phyloP scores from a whole-genome alignment of 2,329 filamentous ascomycete genomes.

The Colletotrichum sp. region DNA sequence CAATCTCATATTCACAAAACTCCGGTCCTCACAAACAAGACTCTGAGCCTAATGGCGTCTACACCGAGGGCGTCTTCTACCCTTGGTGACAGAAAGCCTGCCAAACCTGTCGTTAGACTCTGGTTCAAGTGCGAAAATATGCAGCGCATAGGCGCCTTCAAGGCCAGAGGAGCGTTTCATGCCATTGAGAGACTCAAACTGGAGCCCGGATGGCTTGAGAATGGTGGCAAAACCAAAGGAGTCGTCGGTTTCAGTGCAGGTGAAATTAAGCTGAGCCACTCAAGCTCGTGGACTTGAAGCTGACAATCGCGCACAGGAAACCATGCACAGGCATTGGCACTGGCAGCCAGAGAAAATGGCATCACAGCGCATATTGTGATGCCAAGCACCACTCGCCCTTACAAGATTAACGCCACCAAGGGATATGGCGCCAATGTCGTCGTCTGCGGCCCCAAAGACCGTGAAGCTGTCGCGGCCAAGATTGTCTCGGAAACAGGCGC shows the following conservation, averaged over 20 bases:
- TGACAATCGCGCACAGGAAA: conserved; percentile 65
- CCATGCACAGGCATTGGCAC: conserved; percentile 89
- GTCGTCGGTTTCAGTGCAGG: conserved; percentile 92
- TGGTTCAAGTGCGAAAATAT: conserved; percentile 98
- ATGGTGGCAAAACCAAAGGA: conserved; percentile 65
- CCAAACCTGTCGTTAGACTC: conserved; percentile 71
- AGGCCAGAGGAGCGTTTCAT: conserved; percentile 89
- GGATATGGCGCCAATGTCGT: conserved; percentile 79
- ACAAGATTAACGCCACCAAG: conserved; percentile 84
- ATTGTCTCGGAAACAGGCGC: conserved; percentile 77
- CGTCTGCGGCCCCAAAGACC: conserved; percentile 83
- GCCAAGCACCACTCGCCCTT: conserved; percentile 81
- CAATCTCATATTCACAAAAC: conserved; percentile 80
- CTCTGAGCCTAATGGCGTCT: conserved; percentile 77
- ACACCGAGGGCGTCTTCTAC: conserved; percentile 65
- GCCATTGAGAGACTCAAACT: conserved; percentile 73
- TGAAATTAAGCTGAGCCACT: conserved; percentile 36
- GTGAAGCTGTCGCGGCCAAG: conserved; percentile 74
- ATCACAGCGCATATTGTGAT: conserved; percentile 91
- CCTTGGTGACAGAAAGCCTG: conserved; percentile 56
- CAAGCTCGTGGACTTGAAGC: not conserved
- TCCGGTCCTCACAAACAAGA: conserved; percentile 80
- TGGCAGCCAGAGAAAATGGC: conserved; percentile 77
- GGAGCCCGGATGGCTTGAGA: conserved; percentile 65
- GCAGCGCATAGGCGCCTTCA: conserved; percentile 91